Evolutionary conservation across 805 yeast species (phyloP), one percentile per base, ranked within the genome.

Genomic region (Kregervanrija delftensis): DNA sequence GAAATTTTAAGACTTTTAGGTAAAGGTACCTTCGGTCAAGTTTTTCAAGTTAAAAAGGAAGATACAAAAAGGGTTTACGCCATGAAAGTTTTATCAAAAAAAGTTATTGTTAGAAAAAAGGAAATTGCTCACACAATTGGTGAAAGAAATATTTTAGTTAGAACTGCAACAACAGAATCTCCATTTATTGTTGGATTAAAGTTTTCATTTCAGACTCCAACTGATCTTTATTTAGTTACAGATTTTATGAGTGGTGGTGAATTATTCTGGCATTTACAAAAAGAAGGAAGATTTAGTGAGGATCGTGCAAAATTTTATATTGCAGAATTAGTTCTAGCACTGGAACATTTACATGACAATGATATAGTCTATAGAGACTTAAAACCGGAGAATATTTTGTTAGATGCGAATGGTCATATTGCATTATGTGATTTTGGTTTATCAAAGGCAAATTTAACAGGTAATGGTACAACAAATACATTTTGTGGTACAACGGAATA

Each of bases 201-300:
- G 68, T 91, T 93, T 62, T 86, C 96, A 1, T 93, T 93, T 66
- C 99, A 93, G 69, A 93, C 99, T 1, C 95, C 93, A 33, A 71
- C 86, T 0, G 98, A 93, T 66, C 72, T 93, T 49, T 93, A 90
- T 62, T 72, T 93, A 48, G 96, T 93, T 30, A 91, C 97, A 2
- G 99, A 93, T 67, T 93, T 86, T 67, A 91, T 93, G 98, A 82
- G 93, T 39, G 99, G 99, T 37, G 99, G 99, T 48, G 99, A 93
- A 68, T 73, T 93, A 52, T 63, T 63, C 39, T 63, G 64, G 64
- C 67, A 93, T 68, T 73, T 93, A 63, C 99, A 93, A 68, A 88
- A 89, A 61, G 98, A 93, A 64, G 96, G 97, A 37, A 77, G 96
- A 52, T 93, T 93, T 61, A 64, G 83, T 43, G 99, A 93, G 70